These are phyloP conservation scores for Evernia prunastri DNA, from an alignment of 495 filamentous ascomycete species.

Conservation along the genomic window DNA sequence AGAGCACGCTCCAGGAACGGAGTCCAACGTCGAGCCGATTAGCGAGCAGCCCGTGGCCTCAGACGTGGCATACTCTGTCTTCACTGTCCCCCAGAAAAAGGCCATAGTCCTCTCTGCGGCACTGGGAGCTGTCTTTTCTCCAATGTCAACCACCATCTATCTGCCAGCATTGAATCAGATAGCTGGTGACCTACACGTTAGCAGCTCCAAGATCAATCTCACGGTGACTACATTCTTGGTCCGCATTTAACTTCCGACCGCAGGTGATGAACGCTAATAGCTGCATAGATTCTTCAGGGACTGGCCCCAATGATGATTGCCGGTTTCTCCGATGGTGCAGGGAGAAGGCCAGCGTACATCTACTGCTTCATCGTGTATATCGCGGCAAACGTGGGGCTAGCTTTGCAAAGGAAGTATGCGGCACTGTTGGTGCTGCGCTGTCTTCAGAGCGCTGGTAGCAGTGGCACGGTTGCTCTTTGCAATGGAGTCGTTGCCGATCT, in stretches of 20 bases:
- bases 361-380: constrained; percentile 37
- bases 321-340: constrained; percentile 36
- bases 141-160: constrained; percentile 45
- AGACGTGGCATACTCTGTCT: constrained; percentile 20
- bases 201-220: constrained; percentile 40
- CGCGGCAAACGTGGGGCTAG: constrained; percentile 37
- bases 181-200: constrained; percentile 36
- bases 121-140: constrained; percentile 29
- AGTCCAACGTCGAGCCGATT: constrained; percentile 1
- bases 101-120: constrained; percentile 18
- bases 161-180: constrained; percentile 43
- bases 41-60: constrained; percentile 10
- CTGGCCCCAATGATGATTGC: constrained; percentile 40
- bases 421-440: constrained; percentile 37
- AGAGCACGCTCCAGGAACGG: background rate
- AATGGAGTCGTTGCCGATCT: constrained; percentile 44
- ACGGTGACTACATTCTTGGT: constrained; percentile 49
- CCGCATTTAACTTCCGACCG: background rate
- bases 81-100: constrained; percentile 21
- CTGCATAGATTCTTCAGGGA: constrained; percentile 39
- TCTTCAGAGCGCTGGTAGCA: constrained; percentile 38
- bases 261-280: background rate
- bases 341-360: constrained; percentile 38
- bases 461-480: constrained; percentile 39
- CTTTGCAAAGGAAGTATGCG: constrained; percentile 35